These are phyloP conservation scores for Backusella tarrabulga DNA, from an alignment of 192 early-diverging fungal genomes.

Conservation along the genomic window DNA sequence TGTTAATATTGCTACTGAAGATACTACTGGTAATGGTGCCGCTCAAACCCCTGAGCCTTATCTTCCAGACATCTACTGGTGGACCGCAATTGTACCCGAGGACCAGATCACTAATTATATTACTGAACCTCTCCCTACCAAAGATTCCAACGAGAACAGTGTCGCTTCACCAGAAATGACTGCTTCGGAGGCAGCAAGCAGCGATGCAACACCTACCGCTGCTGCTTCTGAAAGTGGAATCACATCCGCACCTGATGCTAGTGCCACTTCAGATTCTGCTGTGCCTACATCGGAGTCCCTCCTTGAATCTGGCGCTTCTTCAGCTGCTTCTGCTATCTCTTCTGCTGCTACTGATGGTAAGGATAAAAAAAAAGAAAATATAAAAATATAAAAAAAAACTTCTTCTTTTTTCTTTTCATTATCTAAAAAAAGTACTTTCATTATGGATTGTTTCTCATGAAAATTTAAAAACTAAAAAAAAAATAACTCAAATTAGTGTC, in stretches of 20 bases:
- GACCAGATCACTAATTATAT: slow-evolving; percentile 4
- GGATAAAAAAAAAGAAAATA: no score
- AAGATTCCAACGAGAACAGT: neutral
- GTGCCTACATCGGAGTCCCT: neutral
- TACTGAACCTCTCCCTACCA: neutral
- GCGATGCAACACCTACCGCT: neutral
- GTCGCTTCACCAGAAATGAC: neutral
- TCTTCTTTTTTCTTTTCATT: neutral
- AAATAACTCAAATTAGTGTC: neutral
- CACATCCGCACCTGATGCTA: neutral
- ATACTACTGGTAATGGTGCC: neutral
- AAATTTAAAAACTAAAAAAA: neutral
- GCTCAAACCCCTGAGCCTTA: neutral
- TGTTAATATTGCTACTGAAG: neutral
- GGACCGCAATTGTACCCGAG: neutral
- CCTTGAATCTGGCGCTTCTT: neutral
- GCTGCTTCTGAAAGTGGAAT: neutral
- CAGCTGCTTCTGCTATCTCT: neutral
- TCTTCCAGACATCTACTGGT: slow-evolving; percentile 13
- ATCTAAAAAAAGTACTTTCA: neutral
- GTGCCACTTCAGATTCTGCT: neutral
- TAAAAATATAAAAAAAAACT: neutral
- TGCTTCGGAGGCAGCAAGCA: neutral
- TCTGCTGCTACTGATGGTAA: slow-evolving; percentile 1
- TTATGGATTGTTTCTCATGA: neutral